Conservation (phyloP, 441 rosid species). For the Corymbia citriodora region DNA sequence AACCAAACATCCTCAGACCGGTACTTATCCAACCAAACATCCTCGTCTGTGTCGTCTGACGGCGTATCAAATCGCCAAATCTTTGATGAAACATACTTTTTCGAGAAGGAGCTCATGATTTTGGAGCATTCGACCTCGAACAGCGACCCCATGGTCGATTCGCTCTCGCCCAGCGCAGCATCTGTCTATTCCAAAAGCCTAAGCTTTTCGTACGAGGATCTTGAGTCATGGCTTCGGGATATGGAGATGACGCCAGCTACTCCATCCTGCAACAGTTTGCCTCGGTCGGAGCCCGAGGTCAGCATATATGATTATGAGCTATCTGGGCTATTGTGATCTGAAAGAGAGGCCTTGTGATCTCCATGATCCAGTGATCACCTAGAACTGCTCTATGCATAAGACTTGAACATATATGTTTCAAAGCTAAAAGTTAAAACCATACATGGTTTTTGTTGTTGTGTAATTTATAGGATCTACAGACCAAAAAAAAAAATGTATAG, state of each 20-base stretch:
- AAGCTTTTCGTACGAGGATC: neutral
- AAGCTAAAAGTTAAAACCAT: neutral
- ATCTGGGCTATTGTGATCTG: conserved; percentile 14
- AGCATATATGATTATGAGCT: conserved; percentile 36
- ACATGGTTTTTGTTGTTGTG: neutral
- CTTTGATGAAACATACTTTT: neutral
- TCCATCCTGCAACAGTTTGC: conserved; percentile 2
- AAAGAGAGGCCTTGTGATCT: neutral
- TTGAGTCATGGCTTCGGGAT: conserved; percentile 15
- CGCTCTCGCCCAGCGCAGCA: neutral
- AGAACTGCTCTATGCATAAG: neutral
- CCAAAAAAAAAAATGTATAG: neutral
- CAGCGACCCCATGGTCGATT: neutral
- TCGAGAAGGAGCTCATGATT: neutral
- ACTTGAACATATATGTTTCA: neutral
- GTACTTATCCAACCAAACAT: neutral
- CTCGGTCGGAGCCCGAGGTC: conserved; percentile 20
- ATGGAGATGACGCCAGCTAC: neutral
- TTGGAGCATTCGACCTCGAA: neutral
- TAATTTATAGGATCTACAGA: neutral
- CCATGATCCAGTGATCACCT: neutral
- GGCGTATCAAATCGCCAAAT: neutral
- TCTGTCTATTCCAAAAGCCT: neutral
- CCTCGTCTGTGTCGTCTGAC: neutral
- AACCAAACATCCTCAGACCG: neutral